Percentiles rank a stretch among this genome's conserved stretches.
Evolutionary conservation across 1,284 basidiomycete genomes (phyloP).

Genomic region (Moniliella sp.): DNA sequence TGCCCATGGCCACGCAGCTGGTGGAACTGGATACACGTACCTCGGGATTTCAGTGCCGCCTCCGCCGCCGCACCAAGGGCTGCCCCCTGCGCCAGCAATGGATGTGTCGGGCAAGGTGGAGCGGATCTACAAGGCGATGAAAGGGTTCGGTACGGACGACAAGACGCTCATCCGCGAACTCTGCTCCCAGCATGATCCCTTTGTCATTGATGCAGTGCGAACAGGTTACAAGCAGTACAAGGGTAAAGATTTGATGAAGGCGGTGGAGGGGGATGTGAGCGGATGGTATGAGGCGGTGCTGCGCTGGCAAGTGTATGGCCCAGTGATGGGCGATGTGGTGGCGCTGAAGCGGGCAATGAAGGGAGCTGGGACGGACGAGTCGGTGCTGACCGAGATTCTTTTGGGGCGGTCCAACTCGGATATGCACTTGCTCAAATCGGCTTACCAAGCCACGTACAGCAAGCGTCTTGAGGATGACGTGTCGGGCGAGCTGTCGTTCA

Average conservation of each 20-base stretch:
- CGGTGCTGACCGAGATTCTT: conserved; percentile 27
- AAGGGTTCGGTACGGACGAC: conserved; percentile 28
- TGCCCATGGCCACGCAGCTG: too few species aligned
- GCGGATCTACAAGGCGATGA: conserved; percentile 25
- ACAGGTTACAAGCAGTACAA: conserved; percentile 20
- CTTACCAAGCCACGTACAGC: conserved; percentile 16
- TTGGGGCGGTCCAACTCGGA: conserved; percentile 23
- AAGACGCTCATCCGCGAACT: conserved; percentile 14
- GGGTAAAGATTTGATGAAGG: conserved; percentile 21
- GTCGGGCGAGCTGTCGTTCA: conserved; percentile 27
- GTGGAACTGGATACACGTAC: too few species aligned
- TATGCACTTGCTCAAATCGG: conserved; percentile 25
- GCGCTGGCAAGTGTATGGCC: conserved; percentile 18
- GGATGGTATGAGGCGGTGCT: conserved; percentile 26
- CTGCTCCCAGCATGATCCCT: conserved; percentile 17
- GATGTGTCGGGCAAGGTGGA: conserved; percentile 21
- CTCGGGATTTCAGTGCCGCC: conserved; percentile 19
- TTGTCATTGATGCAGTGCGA: conserved; percentile 17
- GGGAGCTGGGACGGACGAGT: conserved; percentile 30
- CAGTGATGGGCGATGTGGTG: conserved; percentile 24
- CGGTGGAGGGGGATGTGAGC: conserved; percentile 27
- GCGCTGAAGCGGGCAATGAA: conserved; percentile 22
- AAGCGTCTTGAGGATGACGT: conserved; percentile 24
- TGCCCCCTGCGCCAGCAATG: conserved; percentile 17
- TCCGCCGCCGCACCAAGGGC: conserved; percentile 15